Base-by-base conservation (phyloP, 1,139 yeast species). In the Yamadazyma mexicana region DNA sequence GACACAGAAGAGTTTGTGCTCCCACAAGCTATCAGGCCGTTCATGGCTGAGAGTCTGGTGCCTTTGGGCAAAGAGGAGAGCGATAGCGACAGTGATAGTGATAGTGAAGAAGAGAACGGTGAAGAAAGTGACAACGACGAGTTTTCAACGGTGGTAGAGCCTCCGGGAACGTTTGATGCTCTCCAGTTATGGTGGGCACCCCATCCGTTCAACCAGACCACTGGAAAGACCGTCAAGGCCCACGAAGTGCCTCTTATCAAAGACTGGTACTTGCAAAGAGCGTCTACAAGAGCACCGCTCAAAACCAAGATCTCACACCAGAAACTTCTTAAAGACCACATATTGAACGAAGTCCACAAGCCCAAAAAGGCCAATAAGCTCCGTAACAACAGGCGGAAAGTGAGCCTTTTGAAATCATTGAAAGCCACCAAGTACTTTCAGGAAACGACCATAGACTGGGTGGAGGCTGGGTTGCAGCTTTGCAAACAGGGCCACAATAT, bases 381-480 rank as follows among this genome's bases (percentile, higher is more conserved):
- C 17, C 55, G 57, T 34, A 48, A 30, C 14, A 62, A 59, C 20
- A 73, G 68, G 32, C 72, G 71, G 41, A 83, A 80, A 50, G 67
- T 76, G 7, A 76, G 79, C 30, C 63, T 92, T n/a, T 59, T 92
- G 32, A 80, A 80, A 47, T 75, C 81, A 31, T 73, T 94, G 46
- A 81, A 80, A 45, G 71, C 76, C 31, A 92, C 98, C 0, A 89
- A 87, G 51, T 94, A 79, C 59, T 94, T 94, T 62, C 96, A 89
- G 54, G 85, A 86, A 54, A 92, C 98, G 0, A 76, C 89, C 0
- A 83, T 92, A 37, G 98, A 92, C 59, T 94, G 99, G 99, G 94
- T 92, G 1, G 99, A 94, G 59, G 98, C 98, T 1, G 98, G 97
- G 20, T 65, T 92, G 40, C 98, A 92, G 61, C 81, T 94, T 1